Conservation (phyloP, 1,139 yeast species). For the Hyphopichia pseudoburtonii region DNA sequence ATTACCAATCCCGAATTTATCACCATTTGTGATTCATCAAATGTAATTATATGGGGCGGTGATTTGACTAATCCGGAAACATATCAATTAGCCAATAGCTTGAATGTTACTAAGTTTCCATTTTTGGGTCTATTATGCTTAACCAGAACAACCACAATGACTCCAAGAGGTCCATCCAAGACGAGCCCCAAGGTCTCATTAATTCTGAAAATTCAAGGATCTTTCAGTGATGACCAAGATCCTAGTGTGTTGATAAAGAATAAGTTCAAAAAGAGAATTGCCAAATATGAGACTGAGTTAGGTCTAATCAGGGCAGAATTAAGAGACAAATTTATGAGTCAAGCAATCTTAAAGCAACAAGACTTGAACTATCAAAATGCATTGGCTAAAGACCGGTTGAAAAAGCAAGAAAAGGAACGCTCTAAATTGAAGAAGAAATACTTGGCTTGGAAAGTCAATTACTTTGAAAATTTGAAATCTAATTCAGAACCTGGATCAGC, state of each 20-base stretch:
- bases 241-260: slow-evolving; percentile 25
- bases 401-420: slow-evolving; percentile 26
- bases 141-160: slow-evolving; percentile 55
- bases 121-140: slow-evolving; percentile 68
- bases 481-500: slow-evolving; percentile 33
- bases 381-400: slow-evolving; percentile 52
- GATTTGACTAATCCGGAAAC: slow-evolving; percentile 80
- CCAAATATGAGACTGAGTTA: slow-evolving; percentile 63
- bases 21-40: slow-evolving; percentile 49
- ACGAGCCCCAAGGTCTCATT: slow-evolving; percentile 58
- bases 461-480: slow-evolving; percentile 36
- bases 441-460: slow-evolving; percentile 48
- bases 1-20: slow-evolving; percentile 55
- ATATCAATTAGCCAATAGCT: slow-evolving; percentile 75
- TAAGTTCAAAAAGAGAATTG: slow-evolving; percentile 45
- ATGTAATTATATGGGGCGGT: slow-evolving; percentile 83
- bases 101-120: slow-evolving; percentile 76
- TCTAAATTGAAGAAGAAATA: slow-evolving; percentile 28
- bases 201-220: slow-evolving; percentile 69
- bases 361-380: slow-evolving; percentile 76
- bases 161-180: slow-evolving; percentile 58
- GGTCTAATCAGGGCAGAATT: slow-evolving; percentile 59
- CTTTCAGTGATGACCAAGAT: slow-evolving; percentile 32
- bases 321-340: slow-evolving; percentile 57
- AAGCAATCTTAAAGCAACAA: slow-evolving; percentile 69